Conservation (phyloP, 1,284 basidiomycete species). For the Irpex sp. region DNA sequence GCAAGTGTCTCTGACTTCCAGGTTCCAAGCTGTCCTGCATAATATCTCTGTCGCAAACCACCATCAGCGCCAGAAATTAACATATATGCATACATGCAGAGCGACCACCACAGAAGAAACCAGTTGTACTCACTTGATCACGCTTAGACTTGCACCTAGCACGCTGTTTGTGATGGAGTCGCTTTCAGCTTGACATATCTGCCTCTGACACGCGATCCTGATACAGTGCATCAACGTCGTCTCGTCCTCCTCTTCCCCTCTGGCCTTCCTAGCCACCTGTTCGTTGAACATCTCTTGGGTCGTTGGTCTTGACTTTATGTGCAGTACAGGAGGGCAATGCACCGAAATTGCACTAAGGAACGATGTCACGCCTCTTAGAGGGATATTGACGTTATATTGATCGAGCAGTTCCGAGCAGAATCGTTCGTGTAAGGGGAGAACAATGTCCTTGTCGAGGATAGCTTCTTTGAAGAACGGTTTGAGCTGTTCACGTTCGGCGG, state of each 20-base stretch:
- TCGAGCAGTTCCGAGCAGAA: neutral
- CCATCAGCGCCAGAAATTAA: neutral
- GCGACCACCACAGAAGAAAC: neutral
- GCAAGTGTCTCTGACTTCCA: neutral
- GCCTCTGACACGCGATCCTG: neutral
- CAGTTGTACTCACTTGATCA: neutral
- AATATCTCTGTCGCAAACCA: neutral
- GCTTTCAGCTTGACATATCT: neutral
- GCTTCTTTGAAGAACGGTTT: neutral
- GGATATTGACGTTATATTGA: neutral
- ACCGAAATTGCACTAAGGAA: neutral
- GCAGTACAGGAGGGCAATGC: neutral
- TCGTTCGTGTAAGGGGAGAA: neutral
- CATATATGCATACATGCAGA: neutral
- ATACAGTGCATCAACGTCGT: neutral
- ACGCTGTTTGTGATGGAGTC: neutral
- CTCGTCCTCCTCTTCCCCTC: neutral
- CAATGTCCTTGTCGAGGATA: neutral
- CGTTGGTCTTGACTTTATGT: neutral
- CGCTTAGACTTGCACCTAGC: neutral
- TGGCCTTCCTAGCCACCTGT: neutral
- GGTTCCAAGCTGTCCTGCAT: neutral
- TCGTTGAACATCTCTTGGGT: neutral
- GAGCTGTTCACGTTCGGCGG: neutral
- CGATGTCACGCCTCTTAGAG: neutral